A percentile compares a stretch with the other conserved stretches of the same genome.
phyloP scores from a whole-genome alignment of 306 rosid genomes.

The Vigna radiata region DNA sequence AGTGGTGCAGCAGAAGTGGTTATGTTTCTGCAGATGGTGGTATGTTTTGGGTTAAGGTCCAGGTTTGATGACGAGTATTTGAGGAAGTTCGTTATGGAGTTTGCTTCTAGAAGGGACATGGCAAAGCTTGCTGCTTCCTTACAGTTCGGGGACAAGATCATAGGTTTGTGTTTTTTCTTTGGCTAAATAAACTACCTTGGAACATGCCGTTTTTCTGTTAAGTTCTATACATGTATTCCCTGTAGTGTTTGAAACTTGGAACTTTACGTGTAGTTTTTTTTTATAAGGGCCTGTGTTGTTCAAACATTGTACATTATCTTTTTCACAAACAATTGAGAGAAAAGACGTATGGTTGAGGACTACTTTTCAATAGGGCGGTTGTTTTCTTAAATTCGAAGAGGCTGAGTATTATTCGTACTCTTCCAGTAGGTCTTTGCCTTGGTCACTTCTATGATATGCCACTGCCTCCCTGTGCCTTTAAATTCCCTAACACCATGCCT shows the following conservation, averaged over 20 bases:
- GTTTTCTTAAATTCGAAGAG: too few species aligned
- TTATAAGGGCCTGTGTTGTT: not conserved
- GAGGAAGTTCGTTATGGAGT: constrained; percentile 65
- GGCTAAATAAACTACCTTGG: not conserved
- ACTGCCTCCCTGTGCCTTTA: too few species aligned
- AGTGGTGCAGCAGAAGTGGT: constrained; percentile 78
- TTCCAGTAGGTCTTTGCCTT: too few species aligned
- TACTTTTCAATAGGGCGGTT: too few species aligned
- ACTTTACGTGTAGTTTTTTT: not conserved
- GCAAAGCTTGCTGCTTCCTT: constrained; percentile 71
- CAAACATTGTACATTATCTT: not conserved
- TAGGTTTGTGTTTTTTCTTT: constrained; percentile 52
- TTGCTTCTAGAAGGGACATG: constrained; percentile 80
- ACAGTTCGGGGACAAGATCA: constrained; percentile 62
- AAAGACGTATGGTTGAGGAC: too few species aligned
- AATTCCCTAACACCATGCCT: too few species aligned
- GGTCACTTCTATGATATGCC: too few species aligned
- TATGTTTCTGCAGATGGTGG: constrained; percentile 81
- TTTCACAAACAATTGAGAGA: too few species aligned
- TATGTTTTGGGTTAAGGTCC: constrained; percentile 57
- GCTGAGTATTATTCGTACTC: too few species aligned
- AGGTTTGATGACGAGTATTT: constrained; percentile 60
- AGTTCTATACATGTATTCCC: not conserved
- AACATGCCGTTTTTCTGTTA: not conserved
- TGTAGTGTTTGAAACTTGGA: not conserved